phyloP scores from a whole-genome alignment of 768 basidiomycete species.

The Kwoniella bestiolae region DNA sequence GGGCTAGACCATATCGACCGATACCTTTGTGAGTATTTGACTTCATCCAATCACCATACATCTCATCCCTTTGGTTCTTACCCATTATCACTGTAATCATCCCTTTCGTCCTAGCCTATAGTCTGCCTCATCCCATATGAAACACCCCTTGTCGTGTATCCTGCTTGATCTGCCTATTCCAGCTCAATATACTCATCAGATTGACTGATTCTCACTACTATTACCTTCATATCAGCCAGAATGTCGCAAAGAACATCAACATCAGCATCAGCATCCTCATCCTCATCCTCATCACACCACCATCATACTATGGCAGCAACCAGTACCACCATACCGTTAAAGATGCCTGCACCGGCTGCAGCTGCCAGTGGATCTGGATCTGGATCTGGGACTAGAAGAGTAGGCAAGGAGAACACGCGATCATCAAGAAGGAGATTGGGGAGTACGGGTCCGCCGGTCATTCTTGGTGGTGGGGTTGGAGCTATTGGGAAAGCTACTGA shows the following conservation, averaged over 20 bases:
- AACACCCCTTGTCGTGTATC: background rate
- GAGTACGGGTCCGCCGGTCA: constrained; percentile 30
- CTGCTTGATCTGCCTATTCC: background rate
- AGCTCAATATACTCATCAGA: background rate
- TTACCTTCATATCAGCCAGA: background rate
- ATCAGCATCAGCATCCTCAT: background rate
- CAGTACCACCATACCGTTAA: constrained; percentile 7
- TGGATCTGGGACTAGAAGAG: background rate
- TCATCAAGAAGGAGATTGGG: constrained; percentile 28
- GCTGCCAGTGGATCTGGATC: constrained; percentile 6
- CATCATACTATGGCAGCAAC: constrained; percentile 11
- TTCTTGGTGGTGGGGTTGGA: constrained; percentile 37
- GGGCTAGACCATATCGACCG: background rate
- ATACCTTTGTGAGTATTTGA: background rate
- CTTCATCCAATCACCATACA: background rate
- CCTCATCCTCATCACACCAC: background rate
- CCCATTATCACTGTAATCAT: background rate
- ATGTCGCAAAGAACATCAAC: background rate
- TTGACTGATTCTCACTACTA: background rate
- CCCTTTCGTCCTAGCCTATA: background rate
- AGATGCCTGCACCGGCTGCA: constrained; percentile 4
- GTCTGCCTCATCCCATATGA: background rate
- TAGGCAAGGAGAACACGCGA: constrained; percentile 10
- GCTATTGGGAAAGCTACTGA: constrained; percentile 24
- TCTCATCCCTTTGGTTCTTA: background rate